These are phyloP conservation scores for Linum tenue DNA, from an alignment of 345 rosid genomes.

Conservation along the genomic window DNA sequence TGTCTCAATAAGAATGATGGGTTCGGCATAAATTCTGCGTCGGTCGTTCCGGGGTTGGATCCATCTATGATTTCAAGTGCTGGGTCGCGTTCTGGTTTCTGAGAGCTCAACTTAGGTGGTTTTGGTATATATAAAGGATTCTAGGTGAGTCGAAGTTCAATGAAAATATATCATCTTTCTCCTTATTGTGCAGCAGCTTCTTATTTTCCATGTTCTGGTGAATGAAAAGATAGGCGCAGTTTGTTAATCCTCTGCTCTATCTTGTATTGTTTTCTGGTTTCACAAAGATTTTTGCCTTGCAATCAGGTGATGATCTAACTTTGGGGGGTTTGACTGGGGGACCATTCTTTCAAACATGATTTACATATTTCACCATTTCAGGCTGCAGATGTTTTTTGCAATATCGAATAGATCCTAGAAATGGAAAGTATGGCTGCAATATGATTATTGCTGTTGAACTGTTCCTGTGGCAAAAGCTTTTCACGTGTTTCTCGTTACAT, in stretches of 20 bases:
- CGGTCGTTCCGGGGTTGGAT: neutral
- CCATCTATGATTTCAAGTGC: neutral
- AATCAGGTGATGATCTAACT: no score
- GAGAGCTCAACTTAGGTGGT: conserved; percentile 8
- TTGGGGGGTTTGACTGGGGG: neutral
- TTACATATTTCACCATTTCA: neutral
- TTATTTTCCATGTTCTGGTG: no score
- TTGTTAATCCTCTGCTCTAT: no score
- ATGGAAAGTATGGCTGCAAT: neutral
- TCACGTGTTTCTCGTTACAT: neutral
- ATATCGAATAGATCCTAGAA: neutral
- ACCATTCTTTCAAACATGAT: neutral
- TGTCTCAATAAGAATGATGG: conserved; percentile 1
- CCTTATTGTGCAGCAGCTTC: neutral
- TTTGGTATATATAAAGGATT: neutral
- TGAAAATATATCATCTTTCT: neutral
- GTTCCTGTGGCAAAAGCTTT: neutral
- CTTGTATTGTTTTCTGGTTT: no score
- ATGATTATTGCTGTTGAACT: conserved; percentile 2
- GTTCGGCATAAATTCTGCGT: neutral
- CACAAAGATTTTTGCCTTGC: no score
- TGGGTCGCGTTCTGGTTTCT: neutral
- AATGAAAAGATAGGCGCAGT: no score
- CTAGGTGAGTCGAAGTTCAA: conserved; percentile 2
- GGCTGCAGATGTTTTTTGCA: neutral